Evolutionary conservation across 345 rosid species (phyloP).

Genomic region (Rhodomyrtus tomentosa): DNA sequence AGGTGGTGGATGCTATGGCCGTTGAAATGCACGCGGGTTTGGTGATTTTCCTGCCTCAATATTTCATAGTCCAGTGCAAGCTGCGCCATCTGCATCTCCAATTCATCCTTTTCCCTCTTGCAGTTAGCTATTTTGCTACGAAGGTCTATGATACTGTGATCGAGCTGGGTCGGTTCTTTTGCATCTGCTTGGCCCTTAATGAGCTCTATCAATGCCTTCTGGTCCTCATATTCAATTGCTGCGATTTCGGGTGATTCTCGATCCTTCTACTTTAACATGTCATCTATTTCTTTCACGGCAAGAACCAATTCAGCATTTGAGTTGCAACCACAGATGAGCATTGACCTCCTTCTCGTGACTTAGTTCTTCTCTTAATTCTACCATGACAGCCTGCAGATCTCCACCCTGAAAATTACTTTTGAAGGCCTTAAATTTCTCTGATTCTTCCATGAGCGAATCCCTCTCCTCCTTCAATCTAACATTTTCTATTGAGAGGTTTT

Average conservation of each 20-base stretch:
- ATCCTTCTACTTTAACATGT: conserved; percentile 22
- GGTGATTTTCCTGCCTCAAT: conserved; percentile 36
- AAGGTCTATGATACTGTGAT: conserved; percentile 21
- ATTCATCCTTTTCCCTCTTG: conserved; percentile 30
- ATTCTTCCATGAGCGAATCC: conserved; percentile 2
- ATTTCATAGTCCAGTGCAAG: conserved; percentile 49
- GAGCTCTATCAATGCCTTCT: conserved; percentile 32
- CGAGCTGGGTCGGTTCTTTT: conserved; percentile 7
- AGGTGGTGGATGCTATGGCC: too few species aligned
- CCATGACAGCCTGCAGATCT: conserved; percentile 12
- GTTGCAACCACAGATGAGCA: conserved; percentile 16
- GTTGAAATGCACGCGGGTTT: too few species aligned
- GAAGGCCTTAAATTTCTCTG: not conserved
- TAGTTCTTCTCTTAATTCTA: conserved; percentile 25
- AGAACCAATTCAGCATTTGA: conserved; percentile 37
- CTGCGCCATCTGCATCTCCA: conserved; percentile 45
- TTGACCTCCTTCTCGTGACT: conserved; percentile 25
- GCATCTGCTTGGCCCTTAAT: conserved; percentile 23
- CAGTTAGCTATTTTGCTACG: conserved; percentile 19
- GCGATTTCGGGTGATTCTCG: not conserved
- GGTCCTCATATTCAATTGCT: conserved; percentile 31
- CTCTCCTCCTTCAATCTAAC: conserved; percentile 19
- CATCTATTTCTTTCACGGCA: conserved; percentile 28
- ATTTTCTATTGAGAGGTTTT: conserved; percentile 21
- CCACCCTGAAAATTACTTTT: conserved; percentile 4